These are phyloP conservation scores for Tetragonia tetragonoides DNA, from an alignment of 148 eudicot genomes.

Conservation along the genomic window DNA sequence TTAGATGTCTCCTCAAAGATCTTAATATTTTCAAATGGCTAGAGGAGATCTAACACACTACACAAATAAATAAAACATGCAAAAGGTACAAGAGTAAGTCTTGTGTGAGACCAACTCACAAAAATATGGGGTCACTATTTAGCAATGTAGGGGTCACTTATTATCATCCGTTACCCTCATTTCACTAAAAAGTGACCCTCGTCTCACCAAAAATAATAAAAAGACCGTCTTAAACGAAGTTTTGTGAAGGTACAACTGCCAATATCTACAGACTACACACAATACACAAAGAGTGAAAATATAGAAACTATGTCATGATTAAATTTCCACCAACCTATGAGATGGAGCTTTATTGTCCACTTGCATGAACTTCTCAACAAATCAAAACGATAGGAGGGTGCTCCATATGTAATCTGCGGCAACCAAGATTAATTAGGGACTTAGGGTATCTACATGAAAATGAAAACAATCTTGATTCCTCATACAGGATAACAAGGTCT, in stretches of 20 bases:
- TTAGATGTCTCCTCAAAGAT: not conserved
- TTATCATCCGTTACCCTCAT: too few relatives aligned
- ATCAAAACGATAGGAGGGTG: slow-evolving; percentile 64
- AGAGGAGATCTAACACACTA: not conserved
- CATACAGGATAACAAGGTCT: not conserved
- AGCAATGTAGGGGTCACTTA: too few relatives aligned
- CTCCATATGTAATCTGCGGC: slow-evolving; percentile 84
- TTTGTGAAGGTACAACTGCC: not conserved
- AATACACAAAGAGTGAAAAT: not conserved
- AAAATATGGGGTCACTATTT: too few relatives aligned
- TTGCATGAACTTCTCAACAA: slow-evolving; percentile 47
- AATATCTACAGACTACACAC: not conserved
- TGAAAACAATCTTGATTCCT: not conserved
- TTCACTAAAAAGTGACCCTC: too few relatives aligned
- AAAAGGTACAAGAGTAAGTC: not conserved
- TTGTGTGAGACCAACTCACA: too few relatives aligned
- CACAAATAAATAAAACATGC: not conserved
- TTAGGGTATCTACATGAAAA: not conserved
- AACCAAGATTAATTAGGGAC: slow-evolving; percentile 14
- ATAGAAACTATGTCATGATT: not conserved
- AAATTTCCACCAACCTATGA: slow-evolving; percentile 53
- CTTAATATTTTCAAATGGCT: not conserved
- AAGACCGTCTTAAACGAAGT: too few relatives aligned
- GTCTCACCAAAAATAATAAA: too few relatives aligned
- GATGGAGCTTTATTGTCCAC: slow-evolving; percentile 76